A percentile compares a stretch with the other conserved stretches of the same genome.
Evolutionary conservation across 2,329 filamentous ascomycete species (phyloP).

Genomic region (Pseudocercospora fuligena): DNA sequence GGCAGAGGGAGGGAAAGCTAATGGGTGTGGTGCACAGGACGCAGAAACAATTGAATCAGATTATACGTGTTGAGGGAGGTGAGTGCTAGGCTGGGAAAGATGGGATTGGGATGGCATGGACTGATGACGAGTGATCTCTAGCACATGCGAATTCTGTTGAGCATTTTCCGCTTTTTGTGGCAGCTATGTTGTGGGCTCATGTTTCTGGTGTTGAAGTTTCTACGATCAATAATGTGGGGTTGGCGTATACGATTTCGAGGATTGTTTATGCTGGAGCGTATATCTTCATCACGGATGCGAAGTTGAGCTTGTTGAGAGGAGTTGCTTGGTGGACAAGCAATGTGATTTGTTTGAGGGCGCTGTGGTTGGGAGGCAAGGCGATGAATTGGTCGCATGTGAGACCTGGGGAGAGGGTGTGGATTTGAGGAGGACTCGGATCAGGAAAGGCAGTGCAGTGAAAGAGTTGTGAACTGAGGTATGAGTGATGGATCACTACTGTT

Average conservation of each 20-base stretch:
- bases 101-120: no score
- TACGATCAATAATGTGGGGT: slow-evolving; percentile 46
- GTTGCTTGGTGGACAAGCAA: slow-evolving; percentile 53
- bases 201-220: slow-evolving; percentile 45
- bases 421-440: neutral
- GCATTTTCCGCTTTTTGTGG: slow-evolving; percentile 47
- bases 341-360: slow-evolving; percentile 46
- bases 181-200: slow-evolving; percentile 47
- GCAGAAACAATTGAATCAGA: slow-evolving; percentile 47
- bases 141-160: slow-evolving; percentile 56
- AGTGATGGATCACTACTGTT: neutral
- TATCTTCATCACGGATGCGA: slow-evolving; percentile 45
- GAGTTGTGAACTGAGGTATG: neutral
- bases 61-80: slow-evolving; percentile 49
- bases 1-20: no score
- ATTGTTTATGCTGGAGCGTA: slow-evolving; percentile 50
- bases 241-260: slow-evolving; percentile 49
- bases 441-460: neutral
- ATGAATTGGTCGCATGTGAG: slow-evolving; percentile 24
- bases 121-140: neutral
- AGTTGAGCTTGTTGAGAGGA: slow-evolving; percentile 44
- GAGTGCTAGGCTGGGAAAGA: neutral
- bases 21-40: slow-evolving; percentile 39
- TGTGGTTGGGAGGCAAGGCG: slow-evolving; percentile 44
- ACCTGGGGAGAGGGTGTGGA: slow-evolving; percentile 7